Base-by-base conservation (phyloP, 345 rosid species). In the Rhodamnia argentea region DNA sequence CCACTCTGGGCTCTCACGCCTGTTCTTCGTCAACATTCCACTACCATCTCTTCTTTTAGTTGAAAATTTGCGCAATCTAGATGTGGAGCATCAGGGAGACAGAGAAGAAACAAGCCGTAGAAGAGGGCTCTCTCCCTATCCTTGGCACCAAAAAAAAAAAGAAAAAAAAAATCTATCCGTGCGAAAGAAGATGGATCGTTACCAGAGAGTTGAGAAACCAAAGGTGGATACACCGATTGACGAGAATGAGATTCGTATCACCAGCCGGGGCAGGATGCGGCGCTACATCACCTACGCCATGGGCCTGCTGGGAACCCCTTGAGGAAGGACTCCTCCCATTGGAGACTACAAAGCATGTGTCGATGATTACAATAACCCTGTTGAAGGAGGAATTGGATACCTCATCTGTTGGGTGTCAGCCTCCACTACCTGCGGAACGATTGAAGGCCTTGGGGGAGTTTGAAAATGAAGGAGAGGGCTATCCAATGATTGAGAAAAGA, bases 51-150 rank as follows among this genome's bases (percentile, higher is more conserved):
- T 37, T 37, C 2, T 37, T 37, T 37, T 37, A 37, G 40, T 2
- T 37, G 40, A 37, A 37, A 37, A 37, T 37, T 37, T 37, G 40
- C 40, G 3, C 40, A 37, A 37, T 37, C 40, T 3, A 37, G 40
- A 37, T 3, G 40, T 37, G 40, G 40, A 37, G 40, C 40, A 37
- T 37, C 40, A 82, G 90, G 92, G 92, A 91, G 87, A 88, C 83
- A 90, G 92, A 92, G 89, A 93, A 90, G 92, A 93, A 93, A 93
- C 88, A 91, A 89, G 93, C 96, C 93, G 94, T 92, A 89, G 89
- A 90, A 90, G 91, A 93, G 92, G 94, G 93, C 94, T 90, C 88
- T 92, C 87, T 88, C 60, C 3, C 40, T 37, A 37, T 37, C 40
- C 40, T 2, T 37, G 40, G 40, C 40, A 37, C 40, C 40, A 2